Evolutionary conservation across 768 basidiomycete genomes (phyloP).

Genomic region (Mycena vulgaris): DNA sequence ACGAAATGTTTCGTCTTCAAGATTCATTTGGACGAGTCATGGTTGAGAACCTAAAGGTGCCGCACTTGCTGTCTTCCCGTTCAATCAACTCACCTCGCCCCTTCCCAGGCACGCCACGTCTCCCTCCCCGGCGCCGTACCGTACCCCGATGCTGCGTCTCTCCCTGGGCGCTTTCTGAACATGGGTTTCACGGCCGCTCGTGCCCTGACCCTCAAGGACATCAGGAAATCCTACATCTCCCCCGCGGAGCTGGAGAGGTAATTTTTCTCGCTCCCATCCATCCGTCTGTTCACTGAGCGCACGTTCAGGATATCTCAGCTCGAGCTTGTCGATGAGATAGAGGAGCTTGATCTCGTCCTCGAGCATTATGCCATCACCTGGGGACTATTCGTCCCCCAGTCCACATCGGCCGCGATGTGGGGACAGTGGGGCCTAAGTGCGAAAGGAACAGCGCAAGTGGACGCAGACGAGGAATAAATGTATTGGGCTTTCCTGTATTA

Average conservation of each 20-base stretch:
- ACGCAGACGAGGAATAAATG: conserved; percentile 18
- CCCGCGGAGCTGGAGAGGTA: conserved; percentile 72
- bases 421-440: conserved; percentile 26
- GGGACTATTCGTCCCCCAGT: conserved; percentile 53
- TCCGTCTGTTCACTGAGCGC: conserved; percentile 8
- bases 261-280: conserved; percentile 29
- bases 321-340: conserved; percentile 94
- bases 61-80: neutral
- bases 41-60: conserved; percentile 87
- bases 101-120: conserved; percentile 23
- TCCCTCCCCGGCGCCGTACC: conserved; percentile 32
- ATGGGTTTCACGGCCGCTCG: conserved; percentile 68
- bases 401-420: conserved; percentile 9
- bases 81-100: neutral
- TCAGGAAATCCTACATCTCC: conserved; percentile 68
- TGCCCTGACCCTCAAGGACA: conserved; percentile 79
- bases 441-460: conserved; percentile 7
- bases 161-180: conserved; percentile 69
- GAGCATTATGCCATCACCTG: conserved; percentile 93
- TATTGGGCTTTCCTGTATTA: neutral
- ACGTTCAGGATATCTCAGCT: conserved; percentile 76
- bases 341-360: conserved; percentile 93
- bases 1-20: conserved; percentile 94
- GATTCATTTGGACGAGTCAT: conserved; percentile 96
- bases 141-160: conserved; percentile 32